Conservation (phyloP, 352 stramenopile species). For the Phytophthora europaea region DNA sequence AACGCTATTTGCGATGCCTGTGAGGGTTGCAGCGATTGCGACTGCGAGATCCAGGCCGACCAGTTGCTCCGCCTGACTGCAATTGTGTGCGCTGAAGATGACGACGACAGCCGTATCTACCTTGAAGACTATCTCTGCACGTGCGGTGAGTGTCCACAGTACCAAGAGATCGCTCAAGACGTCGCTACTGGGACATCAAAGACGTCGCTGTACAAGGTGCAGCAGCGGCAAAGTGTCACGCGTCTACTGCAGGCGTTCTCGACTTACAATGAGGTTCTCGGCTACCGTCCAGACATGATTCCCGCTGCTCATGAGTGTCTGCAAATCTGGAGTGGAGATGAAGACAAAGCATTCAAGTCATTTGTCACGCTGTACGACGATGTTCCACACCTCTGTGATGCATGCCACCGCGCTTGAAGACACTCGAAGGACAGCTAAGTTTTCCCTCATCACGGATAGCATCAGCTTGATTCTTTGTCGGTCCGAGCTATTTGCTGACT, state of each 20-base stretch:
- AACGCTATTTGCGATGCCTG: slow-evolving; percentile 15
- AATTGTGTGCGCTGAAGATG: slow-evolving; percentile 8
- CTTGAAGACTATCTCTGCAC: slow-evolving; percentile 74
- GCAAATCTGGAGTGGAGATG: slow-evolving; percentile 63
- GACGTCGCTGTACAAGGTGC: slow-evolving; percentile 20
- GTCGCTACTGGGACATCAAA: slow-evolving; percentile 43
- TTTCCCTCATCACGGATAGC: slow-evolving; percentile 45
- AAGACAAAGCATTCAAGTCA: slow-evolving; percentile 70
- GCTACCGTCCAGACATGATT: slow-evolving; percentile 69
- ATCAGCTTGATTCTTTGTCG: not conserved
- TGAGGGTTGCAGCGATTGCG: slow-evolving; percentile 35
- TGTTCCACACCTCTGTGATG: slow-evolving; percentile 50
- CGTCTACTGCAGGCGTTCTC: slow-evolving; percentile 76
- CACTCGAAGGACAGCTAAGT: not conserved
- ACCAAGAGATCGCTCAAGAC: slow-evolving; percentile 59
- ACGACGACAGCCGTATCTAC: slow-evolving; percentile 33
- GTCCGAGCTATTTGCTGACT: slow-evolving; percentile 6
- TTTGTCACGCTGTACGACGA: slow-evolving; percentile 73
- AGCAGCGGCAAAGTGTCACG: slow-evolving; percentile 49
- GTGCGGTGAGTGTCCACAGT: slow-evolving; percentile 72
- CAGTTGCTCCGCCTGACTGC: slow-evolving; percentile 34
- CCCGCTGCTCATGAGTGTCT: slow-evolving; percentile 62
- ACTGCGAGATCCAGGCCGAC: slow-evolving; percentile 49
- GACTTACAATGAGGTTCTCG: slow-evolving; percentile 76
- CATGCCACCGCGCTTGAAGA: slow-evolving; percentile 14